A percentile compares a stretch with the other conserved stretches of the same genome.
Conservation (phyloP, 1,139 yeast genomes). For the Scheffersomyces segobiensis region DNA sequence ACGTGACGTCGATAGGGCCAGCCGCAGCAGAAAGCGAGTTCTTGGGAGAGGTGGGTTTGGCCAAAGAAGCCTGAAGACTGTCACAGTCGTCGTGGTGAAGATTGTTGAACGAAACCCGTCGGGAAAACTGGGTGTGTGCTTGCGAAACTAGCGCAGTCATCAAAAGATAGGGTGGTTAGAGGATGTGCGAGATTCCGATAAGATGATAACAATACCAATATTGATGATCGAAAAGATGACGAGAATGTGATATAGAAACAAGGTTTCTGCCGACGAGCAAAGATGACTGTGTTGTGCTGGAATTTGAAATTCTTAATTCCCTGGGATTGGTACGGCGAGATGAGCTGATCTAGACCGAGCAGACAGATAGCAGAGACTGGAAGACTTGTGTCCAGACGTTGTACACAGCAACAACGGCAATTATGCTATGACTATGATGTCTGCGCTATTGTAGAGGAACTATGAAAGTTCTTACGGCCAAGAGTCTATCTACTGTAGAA, state of each 20-base stretch:
- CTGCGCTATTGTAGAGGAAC: no score
- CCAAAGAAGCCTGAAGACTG: background rate
- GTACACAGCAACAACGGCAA: background rate
- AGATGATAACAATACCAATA: background rate
- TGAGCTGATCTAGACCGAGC: background rate
- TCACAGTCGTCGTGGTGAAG: conserved; percentile 29
- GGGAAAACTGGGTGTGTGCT: conserved; percentile 17
- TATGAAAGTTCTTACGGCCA: background rate
- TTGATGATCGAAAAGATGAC: background rate
- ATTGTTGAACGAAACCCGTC: conserved; percentile 50
- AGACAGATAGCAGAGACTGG: background rate
- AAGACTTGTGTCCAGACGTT: background rate
- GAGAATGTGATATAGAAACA: background rate
- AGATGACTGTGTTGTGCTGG: background rate
- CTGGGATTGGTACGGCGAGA: background rate
- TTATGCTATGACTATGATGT: background rate
- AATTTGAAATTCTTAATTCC: background rate
- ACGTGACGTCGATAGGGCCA: conserved; percentile 6
- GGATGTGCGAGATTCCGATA: background rate
- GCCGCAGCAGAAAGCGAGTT: background rate
- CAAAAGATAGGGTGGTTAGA: background rate
- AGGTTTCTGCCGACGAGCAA: background rate
- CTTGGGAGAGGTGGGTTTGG: conserved; percentile 1
- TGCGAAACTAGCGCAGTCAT: background rate
- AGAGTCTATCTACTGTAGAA: background rate